Base-by-base conservation (phyloP, 2,329 filamentous ascomycete genomes). In the Verticillium zaregamsianum region DNA sequence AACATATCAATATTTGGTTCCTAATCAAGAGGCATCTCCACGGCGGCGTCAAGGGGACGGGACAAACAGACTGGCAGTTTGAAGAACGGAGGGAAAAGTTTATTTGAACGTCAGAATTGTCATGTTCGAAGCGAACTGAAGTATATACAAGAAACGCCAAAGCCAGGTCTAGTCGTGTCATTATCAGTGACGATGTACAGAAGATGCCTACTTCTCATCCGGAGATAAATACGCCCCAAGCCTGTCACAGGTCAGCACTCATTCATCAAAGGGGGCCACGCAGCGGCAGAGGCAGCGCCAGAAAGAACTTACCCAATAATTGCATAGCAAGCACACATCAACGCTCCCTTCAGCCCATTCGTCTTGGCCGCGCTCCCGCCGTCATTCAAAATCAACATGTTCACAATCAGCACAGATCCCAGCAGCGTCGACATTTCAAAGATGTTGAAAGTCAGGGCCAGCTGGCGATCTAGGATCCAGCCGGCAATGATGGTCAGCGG, bases 401-500 rank as follows among this genome's bases (percentile, higher is more conserved):
- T 91, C 68, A 92, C 89, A 57, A 92, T 84, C 63, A 92, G 79
- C 3, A 90, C 88, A 3, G 82, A 86, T 5, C 90, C 84, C 68
- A 92, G 89, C 68, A 92, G 82, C 40, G 87, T 86, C 23, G 91
- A 86, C 0, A 89, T 91, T 76, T 92, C 90, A 70, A 92, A 92
- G 39, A 88, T 82, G 67, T 88, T 88, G 74, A 92, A 92, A 66
- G 90, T 88, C 57, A 92, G 79, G n/a, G 84, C 79, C 72, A 88
- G 81, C 23, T 85, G 79, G 45, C 80, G 80, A 14, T 77, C 70
- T 66, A 88, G 74, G 64, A 77, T 76, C 86, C 86, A 88, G 15
- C 83, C 85, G 11, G 86, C 79, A 2, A 88, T 74, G 14, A 88
- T 82, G 3, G 86, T 81, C 54, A 88, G 72, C 0, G 86, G 86